A percentile compares a stretch with the other conserved stretches of the same genome.
phyloP scores from a whole-genome alignment of 148 eudicot genomes.

The Cornus suecica region DNA sequence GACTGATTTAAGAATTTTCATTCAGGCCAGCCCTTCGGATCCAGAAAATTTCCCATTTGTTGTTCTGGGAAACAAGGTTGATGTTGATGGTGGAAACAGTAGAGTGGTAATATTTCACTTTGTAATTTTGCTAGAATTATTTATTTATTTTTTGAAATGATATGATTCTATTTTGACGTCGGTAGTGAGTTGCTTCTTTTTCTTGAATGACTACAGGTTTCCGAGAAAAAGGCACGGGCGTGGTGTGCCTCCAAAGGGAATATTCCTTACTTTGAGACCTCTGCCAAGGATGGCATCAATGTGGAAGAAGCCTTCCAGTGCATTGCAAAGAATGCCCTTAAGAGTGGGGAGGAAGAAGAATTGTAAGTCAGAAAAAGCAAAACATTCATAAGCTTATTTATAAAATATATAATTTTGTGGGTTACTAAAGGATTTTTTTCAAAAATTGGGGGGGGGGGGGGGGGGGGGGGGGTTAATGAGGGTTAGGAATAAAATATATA shows the following conservation, averaged over 20 bases:
- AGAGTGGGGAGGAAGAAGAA: constrained; percentile 93
- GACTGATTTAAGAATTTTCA: constrained; percentile 2
- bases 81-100: constrained; percentile 86
- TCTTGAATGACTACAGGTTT: constrained; percentile 44
- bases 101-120: constrained; percentile 59
- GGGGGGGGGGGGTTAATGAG: too few relatives aligned
- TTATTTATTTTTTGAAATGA: neutral
- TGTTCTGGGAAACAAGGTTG: constrained; percentile 90
- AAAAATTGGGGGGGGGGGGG: too few relatives aligned
- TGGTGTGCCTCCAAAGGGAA: constrained; percentile 98
- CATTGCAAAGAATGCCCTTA: constrained; percentile 86
- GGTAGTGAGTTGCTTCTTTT: constrained; percentile 1
- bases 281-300: constrained; percentile 87
- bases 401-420: too few relatives aligned
- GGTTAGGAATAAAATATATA: too few relatives aligned
- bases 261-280: constrained; percentile 94
- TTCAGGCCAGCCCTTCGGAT: constrained; percentile 94
- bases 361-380: constrained; percentile 51
- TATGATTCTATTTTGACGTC: neutral
- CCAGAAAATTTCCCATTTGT: constrained; percentile 98
- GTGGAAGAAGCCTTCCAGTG: constrained; percentile 95
- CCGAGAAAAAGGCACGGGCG: constrained; percentile 93
- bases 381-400: too few relatives aligned
- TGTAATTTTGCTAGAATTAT: neutral
- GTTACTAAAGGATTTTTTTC: too few relatives aligned